These are phyloP conservation scores for Rosa hybrid DNA, from an alignment of 331 rosid species.

Conservation along the genomic window DNA sequence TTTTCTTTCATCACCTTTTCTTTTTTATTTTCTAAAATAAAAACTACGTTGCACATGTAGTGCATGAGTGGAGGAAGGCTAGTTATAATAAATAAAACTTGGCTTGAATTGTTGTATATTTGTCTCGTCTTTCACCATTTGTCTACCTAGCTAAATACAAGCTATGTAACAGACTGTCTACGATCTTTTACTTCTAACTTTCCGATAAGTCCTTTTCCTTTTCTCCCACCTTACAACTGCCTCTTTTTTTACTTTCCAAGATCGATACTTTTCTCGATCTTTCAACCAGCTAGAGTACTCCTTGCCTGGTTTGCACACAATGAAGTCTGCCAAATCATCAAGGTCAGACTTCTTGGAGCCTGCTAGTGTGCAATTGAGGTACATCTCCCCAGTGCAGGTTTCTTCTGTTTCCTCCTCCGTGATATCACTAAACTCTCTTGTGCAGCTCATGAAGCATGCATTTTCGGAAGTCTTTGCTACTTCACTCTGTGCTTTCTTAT, in stretches of 20 bases:
- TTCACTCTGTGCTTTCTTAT: conserved; percentile 13
- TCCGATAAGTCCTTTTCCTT: conserved; percentile 41
- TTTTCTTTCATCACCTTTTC: no score
- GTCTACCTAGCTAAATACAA: neutral
- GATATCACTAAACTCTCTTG: conserved; percentile 19
- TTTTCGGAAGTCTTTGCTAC: conserved; percentile 18
- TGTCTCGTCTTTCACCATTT: neutral
- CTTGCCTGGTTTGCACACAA: conserved; percentile 53
- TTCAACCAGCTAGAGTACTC: conserved; percentile 65
- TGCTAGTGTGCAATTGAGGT: conserved; percentile 44
- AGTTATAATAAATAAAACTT: neutral
- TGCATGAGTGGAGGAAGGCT: no score
- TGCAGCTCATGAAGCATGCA: conserved; percentile 11
- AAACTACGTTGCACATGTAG: no score
- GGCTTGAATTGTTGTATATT: neutral
- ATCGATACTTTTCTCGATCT: conserved; percentile 35
- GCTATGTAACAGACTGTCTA: no score
- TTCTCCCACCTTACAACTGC: conserved; percentile 46
- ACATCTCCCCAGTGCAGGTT: conserved; percentile 47
- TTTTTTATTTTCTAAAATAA: no score
- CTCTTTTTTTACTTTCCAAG: conserved; percentile 38
- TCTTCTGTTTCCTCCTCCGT: conserved; percentile 44
- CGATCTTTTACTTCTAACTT: conserved; percentile 18
- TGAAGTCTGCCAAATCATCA: conserved; percentile 60
- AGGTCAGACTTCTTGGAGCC: conserved; percentile 30